A percentile compares a stretch with the other conserved stretches of the same genome.
phyloP scores from a whole-genome alignment of 345 rosid species.

The Pugionium dolabratum region DNA sequence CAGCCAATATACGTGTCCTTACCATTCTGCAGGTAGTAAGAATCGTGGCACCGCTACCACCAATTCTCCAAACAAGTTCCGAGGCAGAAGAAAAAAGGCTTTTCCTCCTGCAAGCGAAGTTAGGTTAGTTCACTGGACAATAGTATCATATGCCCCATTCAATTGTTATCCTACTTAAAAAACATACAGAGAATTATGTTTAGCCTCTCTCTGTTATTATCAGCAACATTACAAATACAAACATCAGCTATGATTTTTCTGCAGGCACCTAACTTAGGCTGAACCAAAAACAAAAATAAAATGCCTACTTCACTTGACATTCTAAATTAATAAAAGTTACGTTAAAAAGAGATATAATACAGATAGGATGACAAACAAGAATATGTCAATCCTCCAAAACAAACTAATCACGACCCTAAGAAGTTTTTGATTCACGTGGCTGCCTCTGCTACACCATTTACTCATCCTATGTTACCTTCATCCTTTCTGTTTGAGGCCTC shows the following conservation, averaged over 20 bases:
- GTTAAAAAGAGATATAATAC: constrained; percentile 32
- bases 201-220: constrained; percentile 34
- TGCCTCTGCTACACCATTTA: constrained; percentile 40
- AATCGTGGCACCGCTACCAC: constrained; percentile 61
- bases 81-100: constrained; percentile 32
- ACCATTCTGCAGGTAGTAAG: constrained; percentile 46
- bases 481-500: constrained; percentile 29
- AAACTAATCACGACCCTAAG: constrained; percentile 37
- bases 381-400: constrained; percentile 34
- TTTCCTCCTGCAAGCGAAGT: constrained; percentile 29
- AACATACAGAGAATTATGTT: constrained; percentile 30
- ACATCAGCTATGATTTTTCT: constrained; percentile 34
- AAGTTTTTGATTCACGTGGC: constrained; percentile 27
- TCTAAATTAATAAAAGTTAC: constrained; percentile 20
- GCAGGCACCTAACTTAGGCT: constrained; percentile 35
- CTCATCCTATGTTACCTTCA: constrained; percentile 37
- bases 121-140: constrained; percentile 16
- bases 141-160: background rate
- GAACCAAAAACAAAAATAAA: constrained; percentile 19
- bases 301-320: constrained; percentile 37
- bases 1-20: background rate
- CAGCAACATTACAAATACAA: constrained; percentile 40
- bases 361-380: constrained; percentile 38
- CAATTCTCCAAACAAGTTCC: constrained; percentile 48
- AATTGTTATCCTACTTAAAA: constrained; percentile 20